A percentile compares a stretch with the other conserved stretches of the same genome.
Evolutionary conservation across 768 basidiomycete genomes (phyloP).

Genomic region (Ramaria rubella): DNA sequence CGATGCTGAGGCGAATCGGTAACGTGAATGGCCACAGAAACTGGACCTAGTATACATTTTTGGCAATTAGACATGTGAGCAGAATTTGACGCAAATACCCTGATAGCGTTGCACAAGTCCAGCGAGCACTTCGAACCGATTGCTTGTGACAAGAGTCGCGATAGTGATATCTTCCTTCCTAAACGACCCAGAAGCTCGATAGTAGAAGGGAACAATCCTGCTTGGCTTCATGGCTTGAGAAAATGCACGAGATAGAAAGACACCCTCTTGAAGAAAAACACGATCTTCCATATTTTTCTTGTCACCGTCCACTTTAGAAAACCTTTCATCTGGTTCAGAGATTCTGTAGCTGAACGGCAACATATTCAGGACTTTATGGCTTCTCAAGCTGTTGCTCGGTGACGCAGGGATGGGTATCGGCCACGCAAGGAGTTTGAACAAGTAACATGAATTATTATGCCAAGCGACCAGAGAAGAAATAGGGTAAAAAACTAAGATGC

Average conservation of each 20-base stretch:
- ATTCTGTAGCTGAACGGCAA: background rate
- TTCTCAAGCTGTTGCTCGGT: no score
- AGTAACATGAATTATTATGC: background rate
- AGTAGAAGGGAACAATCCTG: conserved; percentile 77
- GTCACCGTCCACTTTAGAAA: no score
- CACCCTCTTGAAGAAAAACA: background rate
- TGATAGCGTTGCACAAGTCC: conserved; percentile 70
- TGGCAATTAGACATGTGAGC: background rate
- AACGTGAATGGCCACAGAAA: conserved; percentile 79
- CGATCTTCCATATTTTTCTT: background rate
- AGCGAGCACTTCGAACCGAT: conserved; percentile 66
- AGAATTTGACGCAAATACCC: conserved; percentile 38
- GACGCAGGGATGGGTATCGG: background rate
- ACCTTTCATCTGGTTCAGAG: background rate
- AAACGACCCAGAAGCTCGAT: conserved; percentile 52
- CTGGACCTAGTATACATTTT: conserved; percentile 50
- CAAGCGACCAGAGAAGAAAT: background rate
- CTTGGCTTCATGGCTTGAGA: conserved; percentile 50
- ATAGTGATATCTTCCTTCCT: conserved; percentile 70
- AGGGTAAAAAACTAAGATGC: background rate
- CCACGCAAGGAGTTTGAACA: background rate
- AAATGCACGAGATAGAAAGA: conserved; percentile 1
- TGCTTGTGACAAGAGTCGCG: conserved; percentile 77
- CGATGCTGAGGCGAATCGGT: conserved; percentile 34
- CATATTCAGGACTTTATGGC: background rate